These are phyloP conservation scores for Verticillium klebahnii DNA, from an alignment of 2,329 filamentous ascomycete species.

Conservation along the genomic window DNA sequence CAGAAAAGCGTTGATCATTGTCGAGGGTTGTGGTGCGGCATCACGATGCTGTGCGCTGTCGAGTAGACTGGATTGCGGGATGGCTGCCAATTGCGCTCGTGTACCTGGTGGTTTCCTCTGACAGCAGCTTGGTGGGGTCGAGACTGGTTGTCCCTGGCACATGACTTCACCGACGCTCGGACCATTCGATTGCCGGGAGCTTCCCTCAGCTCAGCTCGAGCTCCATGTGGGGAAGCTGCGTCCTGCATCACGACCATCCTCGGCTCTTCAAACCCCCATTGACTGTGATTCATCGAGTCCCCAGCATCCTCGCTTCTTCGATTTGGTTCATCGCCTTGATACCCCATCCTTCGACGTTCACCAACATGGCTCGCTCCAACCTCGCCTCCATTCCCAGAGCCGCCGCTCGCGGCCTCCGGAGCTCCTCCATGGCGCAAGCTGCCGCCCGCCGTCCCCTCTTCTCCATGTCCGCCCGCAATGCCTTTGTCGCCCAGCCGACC, in stretches of 20 bases:
- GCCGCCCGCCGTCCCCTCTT: conserved; percentile 4
- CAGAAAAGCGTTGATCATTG: conserved; percentile 97
- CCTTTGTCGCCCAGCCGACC: conserved; percentile 12
- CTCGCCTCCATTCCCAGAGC: conserved; percentile 32
- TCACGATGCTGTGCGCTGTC: conserved; percentile 3
- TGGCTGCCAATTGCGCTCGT: background rate
- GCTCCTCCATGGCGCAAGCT: conserved; percentile 16
- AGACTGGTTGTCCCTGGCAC: conserved; percentile 3
- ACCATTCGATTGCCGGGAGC: background rate
- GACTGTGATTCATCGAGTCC: background rate
- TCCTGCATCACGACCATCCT: background rate
- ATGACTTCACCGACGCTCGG: conserved; percentile 5
- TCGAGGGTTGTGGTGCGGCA: conserved; percentile 19
- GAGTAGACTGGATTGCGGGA: background rate
- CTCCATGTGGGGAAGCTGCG: conserved; percentile 9
- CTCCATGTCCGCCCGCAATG: conserved; percentile 6
- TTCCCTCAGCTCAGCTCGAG: background rate
- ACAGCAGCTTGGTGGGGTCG: conserved; percentile 5
- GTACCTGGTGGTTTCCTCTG: background rate
- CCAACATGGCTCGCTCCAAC: conserved; percentile 24
- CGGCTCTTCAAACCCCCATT: background rate
- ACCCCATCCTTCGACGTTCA: background rate
- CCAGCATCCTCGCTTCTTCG: background rate
- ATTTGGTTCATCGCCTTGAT: background rate
- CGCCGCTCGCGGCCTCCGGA: conserved; percentile 27